These are phyloP conservation scores for Amanita pseudoporphyria DNA, from an alignment of 768 basidiomycete species.

Conservation along the genomic window DNA sequence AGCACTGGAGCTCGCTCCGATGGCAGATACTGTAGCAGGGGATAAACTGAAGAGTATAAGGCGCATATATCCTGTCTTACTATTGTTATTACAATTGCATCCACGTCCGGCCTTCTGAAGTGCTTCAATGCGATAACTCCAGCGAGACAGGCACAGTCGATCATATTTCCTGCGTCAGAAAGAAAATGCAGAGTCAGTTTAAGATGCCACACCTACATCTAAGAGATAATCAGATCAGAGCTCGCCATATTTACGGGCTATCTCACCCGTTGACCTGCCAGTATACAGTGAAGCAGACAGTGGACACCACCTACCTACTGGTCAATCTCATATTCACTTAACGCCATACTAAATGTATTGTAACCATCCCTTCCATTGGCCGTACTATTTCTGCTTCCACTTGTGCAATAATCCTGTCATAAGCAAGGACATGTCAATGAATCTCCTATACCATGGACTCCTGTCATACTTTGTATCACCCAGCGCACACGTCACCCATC, in stretches of 20 bases:
- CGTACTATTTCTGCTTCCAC: slow-evolving; percentile 88
- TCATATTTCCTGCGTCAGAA: slow-evolving; percentile 84
- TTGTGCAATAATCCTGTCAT: slow-evolving; percentile 70
- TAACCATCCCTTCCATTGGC: slow-evolving; percentile 86
- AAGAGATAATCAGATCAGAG: slow-evolving; percentile 3
- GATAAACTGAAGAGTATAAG: not conserved
- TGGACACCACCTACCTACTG: slow-evolving; percentile 60
- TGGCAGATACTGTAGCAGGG: slow-evolving; percentile 56
- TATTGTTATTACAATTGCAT: slow-evolving; percentile 84
- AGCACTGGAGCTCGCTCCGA: slow-evolving; percentile 85
- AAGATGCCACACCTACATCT: slow-evolving; percentile 81
- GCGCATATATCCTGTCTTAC: slow-evolving; percentile 34
- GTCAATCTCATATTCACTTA: slow-evolving; percentile 82
- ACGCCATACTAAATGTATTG: slow-evolving; percentile 92
- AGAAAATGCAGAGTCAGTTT: slow-evolving; percentile 85
- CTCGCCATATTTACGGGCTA: not conserved
- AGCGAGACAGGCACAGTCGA: slow-evolving; percentile 92
- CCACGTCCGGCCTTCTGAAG: slow-evolving; percentile 86
- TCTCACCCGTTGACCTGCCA: slow-evolving; percentile 87
- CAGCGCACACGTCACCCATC: slow-evolving; percentile 79
- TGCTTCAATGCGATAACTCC: slow-evolving; percentile 88
- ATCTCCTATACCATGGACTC: not conserved
- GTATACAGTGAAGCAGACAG: slow-evolving; percentile 43
- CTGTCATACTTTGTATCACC: slow-evolving; percentile 72
- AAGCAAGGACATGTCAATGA: slow-evolving; percentile 4